Base-by-base conservation (phyloP, 441 rosid genomes). In the Croton laevigatus region DNA sequence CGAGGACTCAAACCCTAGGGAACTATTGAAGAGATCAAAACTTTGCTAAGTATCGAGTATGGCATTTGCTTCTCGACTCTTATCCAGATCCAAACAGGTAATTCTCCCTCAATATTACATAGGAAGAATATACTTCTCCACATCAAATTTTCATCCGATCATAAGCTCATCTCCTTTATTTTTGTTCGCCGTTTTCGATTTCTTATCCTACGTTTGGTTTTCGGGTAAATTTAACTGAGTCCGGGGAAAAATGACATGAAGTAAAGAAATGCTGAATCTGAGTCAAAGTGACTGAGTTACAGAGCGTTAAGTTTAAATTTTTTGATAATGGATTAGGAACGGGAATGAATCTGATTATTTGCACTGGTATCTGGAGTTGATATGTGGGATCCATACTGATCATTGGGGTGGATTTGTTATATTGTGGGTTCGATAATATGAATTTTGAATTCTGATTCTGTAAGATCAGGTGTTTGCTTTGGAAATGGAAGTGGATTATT, bases 21-120 rank as follows among this genome's bases (percentile, higher is more conserved):
- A 42, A 62, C 17, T 44, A 8, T n/a, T 45, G n/a, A n/a, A n/a
- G n/a, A n/a, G n/a, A 20, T 5, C 60, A 19, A 57, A 32, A n/a
- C 38, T 11, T 11, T 27, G 19, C 51, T 54, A 58, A 72, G 46
- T 61, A 32, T 40, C 62, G 67, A 75, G 74, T 76, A 89, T 92
- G 98, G 88, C 97, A 22, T 75, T 85, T 78, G 68, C 94, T 73
- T 81, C 91, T 73, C 96, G 98, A 6, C 75, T 90, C 63, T 59
- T 87, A 34, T 81, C 91, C 75, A 88, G 88, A 90, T 87, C 98
- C 73, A 86, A 88, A 80, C 99, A 92, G 96, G 99, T 89, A 58
- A 27, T 27, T 40, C 12, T 7, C 1, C 20, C 59, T 32, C 44
- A 52, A 5, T 16, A 3, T 45, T 67, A 38, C 70, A 40, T 6